These are phyloP conservation scores for Neltuma alba DNA, from an alignment of 306 rosid genomes.

Conservation along the genomic window DNA sequence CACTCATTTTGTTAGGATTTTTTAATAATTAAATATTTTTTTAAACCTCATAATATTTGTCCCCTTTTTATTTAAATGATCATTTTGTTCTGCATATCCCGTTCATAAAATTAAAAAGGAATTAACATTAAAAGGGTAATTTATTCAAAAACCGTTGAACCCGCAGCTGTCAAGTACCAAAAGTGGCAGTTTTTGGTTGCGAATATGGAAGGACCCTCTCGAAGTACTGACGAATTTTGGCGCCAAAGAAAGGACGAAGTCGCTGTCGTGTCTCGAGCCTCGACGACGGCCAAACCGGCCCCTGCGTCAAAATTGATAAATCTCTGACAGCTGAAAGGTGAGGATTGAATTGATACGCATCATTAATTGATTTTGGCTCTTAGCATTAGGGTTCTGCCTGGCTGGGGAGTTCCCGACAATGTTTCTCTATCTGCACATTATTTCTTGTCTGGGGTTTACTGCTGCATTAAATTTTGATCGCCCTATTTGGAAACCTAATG, in stretches of 20 bases:
- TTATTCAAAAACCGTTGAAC: neutral
- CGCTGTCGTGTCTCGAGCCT: neutral
- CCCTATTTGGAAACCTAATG: neutral
- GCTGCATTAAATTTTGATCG: neutral
- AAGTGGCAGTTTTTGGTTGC: constrained; percentile 7
- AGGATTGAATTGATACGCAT: constrained; percentile 4
- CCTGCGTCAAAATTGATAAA: constrained; percentile 1
- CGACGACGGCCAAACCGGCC: neutral
- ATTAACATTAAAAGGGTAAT: neutral
- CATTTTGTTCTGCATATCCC: too few species aligned
- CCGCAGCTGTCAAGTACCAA: neutral
- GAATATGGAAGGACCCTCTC: neutral
- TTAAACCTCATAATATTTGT: too few species aligned
- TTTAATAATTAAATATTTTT: too few species aligned
- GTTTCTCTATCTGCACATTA: constrained; percentile 5
- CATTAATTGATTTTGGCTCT: constrained; percentile 4
- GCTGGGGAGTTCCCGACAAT: neutral
- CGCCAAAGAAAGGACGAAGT: neutral
- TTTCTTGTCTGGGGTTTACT: neutral
- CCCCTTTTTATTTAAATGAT: too few species aligned
- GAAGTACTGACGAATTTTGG: constrained; percentile 9
- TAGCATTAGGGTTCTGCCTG: neutral
- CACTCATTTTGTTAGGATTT: too few species aligned
- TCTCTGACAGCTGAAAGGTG: neutral
- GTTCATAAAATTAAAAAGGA: too few species aligned